Evolutionary conservation across 2,329 filamentous ascomycete species (phyloP), one percentile per base, ranked within the genome.

Genomic region (Pseudocercospora cruenta): DNA sequence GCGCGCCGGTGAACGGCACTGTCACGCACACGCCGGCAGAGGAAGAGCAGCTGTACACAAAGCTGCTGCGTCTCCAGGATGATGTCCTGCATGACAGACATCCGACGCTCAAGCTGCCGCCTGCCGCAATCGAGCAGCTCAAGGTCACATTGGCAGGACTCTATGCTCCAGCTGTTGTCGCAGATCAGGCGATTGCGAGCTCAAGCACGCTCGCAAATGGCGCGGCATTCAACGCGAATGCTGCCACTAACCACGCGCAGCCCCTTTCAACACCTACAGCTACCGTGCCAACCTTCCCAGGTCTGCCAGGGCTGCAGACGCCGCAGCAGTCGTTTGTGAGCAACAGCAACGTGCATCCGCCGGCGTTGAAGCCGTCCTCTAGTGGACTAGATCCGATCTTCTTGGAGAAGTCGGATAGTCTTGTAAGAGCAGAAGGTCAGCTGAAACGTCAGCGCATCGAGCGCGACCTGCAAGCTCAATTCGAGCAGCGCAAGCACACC

Each of bases 381-480:
- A 60, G 68, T 67, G 89, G 90, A 78, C 91, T 95, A 80, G 88
- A 96, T 78, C 92, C 93, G 58, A 88, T 96, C 67, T 85, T 96
- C 72, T 85, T 96, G 78, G 90, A 92, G 76, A 97, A 97, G 80
- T 94, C 93, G 72, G 91, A 93, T 76, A 88, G 92, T 76, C 83
- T 96, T 71, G 88, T 95, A 76, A 91, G 88, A 80, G 92, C 93
- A 75, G 93, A 96, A 80, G 82, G 92, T 67, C 88, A 91, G 76
- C 80, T 94, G 69, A 92, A 93, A 79, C 88, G 94, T 69, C 88
- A 94, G 79, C 88, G 91, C 69, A 83, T 97, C 74, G 95, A 98
- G 80, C 88, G 89, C 70, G 82, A 84, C 39, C 80, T 98, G 72
- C 89, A 87, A 78, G 91, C 96, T 61, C 91, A 96, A 78, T 80